Conservation (phyloP, 1,284 basidiomycete genomes). For the Tilletia indica region DNA sequence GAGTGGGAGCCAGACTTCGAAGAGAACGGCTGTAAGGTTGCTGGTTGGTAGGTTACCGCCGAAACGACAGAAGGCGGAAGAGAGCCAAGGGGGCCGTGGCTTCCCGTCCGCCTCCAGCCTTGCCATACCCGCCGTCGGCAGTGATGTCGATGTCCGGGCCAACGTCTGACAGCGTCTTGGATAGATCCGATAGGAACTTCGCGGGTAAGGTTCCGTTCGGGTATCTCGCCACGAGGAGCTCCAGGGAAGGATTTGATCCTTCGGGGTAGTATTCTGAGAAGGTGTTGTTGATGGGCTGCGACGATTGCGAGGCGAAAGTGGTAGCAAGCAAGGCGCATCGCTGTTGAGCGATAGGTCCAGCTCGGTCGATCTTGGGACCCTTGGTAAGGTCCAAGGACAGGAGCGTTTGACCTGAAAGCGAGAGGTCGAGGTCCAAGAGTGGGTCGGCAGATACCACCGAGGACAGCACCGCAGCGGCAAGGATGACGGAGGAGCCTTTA, state of each 20-base stretch:
- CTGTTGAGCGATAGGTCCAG: background rate
- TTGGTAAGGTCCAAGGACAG: too few species aligned
- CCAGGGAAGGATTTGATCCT: slow-evolving; percentile 29
- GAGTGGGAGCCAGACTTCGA: slow-evolving; percentile 31
- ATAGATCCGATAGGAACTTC: background rate
- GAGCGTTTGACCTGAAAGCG: too few species aligned
- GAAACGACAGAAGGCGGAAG: slow-evolving; percentile 32
- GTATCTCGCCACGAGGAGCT: slow-evolving; percentile 23
- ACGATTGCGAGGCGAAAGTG: background rate
- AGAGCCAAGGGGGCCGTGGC: slow-evolving; percentile 26
- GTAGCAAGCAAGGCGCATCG: background rate
- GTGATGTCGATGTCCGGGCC: slow-evolving; percentile 30
- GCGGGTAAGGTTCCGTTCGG: slow-evolving; percentile 21
- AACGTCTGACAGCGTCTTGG: slow-evolving; percentile 22
- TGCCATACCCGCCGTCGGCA: slow-evolving; percentile 24
- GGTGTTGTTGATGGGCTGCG: slow-evolving; percentile 15
- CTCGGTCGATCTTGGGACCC: background rate
- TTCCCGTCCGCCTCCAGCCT: background rate
- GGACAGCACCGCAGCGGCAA: too few species aligned
- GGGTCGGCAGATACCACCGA: too few species aligned
- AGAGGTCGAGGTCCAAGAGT: too few species aligned
- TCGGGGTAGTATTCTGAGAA: slow-evolving; percentile 27
- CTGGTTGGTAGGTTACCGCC: slow-evolving; percentile 24
- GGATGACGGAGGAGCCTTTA: too few species aligned
- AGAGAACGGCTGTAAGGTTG: slow-evolving; percentile 23